Base-by-base conservation (phyloP, 2,329 filamentous ascomycete genomes). In the Cephalotrichum gorgonifer region DNA sequence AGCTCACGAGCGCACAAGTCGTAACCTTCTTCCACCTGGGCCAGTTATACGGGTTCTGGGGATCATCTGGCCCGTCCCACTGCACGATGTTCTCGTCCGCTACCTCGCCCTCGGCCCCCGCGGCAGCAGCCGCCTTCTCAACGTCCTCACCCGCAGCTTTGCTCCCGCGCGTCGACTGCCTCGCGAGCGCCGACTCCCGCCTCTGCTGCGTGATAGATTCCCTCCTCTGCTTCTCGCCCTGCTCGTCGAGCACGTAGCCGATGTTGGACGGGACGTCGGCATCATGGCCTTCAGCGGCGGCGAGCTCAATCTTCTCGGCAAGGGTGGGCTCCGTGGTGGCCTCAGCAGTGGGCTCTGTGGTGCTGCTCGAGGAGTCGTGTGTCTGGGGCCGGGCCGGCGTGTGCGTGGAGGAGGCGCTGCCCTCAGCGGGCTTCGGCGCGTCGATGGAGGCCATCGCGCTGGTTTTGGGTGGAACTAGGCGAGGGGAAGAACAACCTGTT, bases 31-130 rank as follows among this genome's bases (percentile, higher is more conserved):
- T 67, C 57, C 64, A 69, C 43, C 81, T 60, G 0, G 77, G 65
- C 85, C 85, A 89, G 58, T 86, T 85, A 53, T 75, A 72, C 1
- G 86, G 85, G 56, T 88, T 83, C 12, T 75, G 71, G 14, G 71
- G 71, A 55, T 86, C 82, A 52, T 78, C 67, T 6, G 73, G 59
- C 6, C 62, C 74, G 27, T 77, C 74, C 65, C 82, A 86, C 57
- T 85, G 79, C 27, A 87, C 71, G 12, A 62, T 31, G 30, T 49
- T 53, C 31, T 51, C 42, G 23, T 52, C 51, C n/a, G 35, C 43
- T 3, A 43, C 31, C 17, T 50, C 48, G 17, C 26, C 26, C 9
- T 33, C 35, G 26, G 3, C 22, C 41, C 27, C 28, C 1, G 33
- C 33, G 9, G 4, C 25, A 1, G 33, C 23, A 9, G 14, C n/a